phyloP scores from a whole-genome alignment of 768 basidiomycete species.

The Kondoa malvinella region DNA sequence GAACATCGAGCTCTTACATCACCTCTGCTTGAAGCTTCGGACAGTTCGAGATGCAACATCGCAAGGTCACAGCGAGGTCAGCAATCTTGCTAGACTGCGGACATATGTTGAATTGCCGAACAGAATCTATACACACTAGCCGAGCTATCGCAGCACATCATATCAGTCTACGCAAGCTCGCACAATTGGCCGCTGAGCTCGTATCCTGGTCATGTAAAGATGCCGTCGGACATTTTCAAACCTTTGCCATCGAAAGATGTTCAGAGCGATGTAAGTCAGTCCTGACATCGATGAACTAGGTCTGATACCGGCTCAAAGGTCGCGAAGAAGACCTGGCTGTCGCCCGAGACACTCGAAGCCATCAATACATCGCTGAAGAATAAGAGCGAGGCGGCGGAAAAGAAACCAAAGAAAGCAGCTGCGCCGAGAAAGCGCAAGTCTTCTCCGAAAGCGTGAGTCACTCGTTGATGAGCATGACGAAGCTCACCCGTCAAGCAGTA shows the following conservation, averaged over 20 bases:
- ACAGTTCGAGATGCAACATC: conserved; percentile 65
- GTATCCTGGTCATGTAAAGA: conserved; percentile 59
- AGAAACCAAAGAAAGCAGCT: conserved; percentile 3
- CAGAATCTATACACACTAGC: conserved; percentile 75
- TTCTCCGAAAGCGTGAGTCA: neutral
- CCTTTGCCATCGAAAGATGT: conserved; percentile 48
- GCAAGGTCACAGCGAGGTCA: conserved; percentile 51
- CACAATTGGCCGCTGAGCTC: conserved; percentile 60
- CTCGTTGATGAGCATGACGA: neutral
- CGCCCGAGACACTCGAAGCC: neutral
- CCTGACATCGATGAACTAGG: neutral
- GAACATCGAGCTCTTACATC: conserved; percentile 65
- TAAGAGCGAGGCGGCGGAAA: conserved; percentile 1
- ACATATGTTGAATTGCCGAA: neutral
- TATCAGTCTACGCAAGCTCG: conserved; percentile 47
- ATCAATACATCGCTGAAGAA: conserved; percentile 1
- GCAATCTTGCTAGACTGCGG: conserved; percentile 5
- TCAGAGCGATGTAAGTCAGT: neutral
- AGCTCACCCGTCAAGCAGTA: neutral
- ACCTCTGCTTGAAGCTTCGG: conserved; percentile 66
- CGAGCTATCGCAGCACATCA: conserved; percentile 75
- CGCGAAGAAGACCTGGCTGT: conserved; percentile 2
- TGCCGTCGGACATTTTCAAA: conserved; percentile 68
- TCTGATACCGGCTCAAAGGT: neutral
- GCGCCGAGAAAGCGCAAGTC: neutral